Base-by-base conservation (phyloP, 345 rosid species). In the Gossypium mustelinum region DNA sequence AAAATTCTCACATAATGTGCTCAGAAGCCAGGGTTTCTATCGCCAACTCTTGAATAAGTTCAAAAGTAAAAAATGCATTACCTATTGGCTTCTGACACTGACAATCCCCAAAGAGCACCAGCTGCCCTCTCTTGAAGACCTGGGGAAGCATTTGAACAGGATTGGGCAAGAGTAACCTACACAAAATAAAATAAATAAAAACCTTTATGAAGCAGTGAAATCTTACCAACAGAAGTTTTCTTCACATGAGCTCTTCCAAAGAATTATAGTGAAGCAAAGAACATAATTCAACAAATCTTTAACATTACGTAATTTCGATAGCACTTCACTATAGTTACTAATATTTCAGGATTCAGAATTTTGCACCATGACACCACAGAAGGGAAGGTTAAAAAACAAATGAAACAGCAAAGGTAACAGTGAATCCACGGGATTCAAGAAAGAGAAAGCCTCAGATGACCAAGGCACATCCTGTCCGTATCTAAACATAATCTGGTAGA, bases 61-160 rank as follows among this genome's bases (percentile, higher is more conserved):
- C 11, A 59, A 16, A 13, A 2, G 59, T 70, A 55, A 66, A 74
- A 55, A 29, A 44, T 60, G 29, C 70, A 76, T 22, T 76, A 94
- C 98, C 98, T 91, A 77, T 94, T 94, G 78, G 94, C 89, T 88
- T 94, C 98, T 25, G 98, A 94, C 44, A 94, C 98, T 2, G 98
- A 94, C 79, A 94, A 85, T 77, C 98, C 98, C 98, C 97, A 91
- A 18, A 94, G 92, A 78, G 98, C 98, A 76, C 98, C 98, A 39
- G 98, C 98, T 20, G 97, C 98, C 84, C 98, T 87, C 85, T 94
- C 98, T 85, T 94, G 98, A 84, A 94, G 98, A 85, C 98, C 98
- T 58, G 91, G 87, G 41, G 98, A 91, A 68, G 95, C 92, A 85
- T 88, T 89, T 72, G 95, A 84, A 76, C 97, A 94, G 41, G 95